A percentile compares a stretch with the other conserved stretches of the same genome.
phyloP scores from a whole-genome alignment of 2,329 filamentous ascomycete genomes.

The Pseudogymnoascus sp. region DNA sequence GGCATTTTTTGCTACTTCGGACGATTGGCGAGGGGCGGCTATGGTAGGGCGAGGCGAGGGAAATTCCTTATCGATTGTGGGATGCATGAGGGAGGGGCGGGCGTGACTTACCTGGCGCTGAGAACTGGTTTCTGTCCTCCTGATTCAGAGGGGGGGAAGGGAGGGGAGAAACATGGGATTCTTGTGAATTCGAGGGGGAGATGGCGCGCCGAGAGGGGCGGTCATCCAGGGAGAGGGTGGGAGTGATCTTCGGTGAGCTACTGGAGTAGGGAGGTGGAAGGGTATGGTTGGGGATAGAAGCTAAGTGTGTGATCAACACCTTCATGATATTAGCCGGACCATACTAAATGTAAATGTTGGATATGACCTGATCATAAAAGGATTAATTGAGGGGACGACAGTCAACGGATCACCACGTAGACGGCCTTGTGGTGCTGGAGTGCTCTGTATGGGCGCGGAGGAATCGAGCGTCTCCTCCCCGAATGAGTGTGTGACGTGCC shows the following conservation, averaged over 20 bases:
- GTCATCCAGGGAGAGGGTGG: not conserved
- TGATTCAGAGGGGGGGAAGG: not conserved
- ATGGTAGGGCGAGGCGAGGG: not conserved
- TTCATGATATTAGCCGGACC: constrained; percentile 2
- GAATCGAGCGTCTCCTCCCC: not conserved
- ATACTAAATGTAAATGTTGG: not conserved
- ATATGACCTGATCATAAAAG: not conserved
- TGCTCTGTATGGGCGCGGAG: not conserved
- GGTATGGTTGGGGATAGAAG: not conserved
- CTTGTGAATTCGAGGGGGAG: not conserved
- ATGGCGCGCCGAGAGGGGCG: not conserved
- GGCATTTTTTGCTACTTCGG: not conserved
- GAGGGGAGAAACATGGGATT: not conserved
- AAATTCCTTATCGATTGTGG: constrained; percentile 1
- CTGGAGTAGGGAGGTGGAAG: not conserved
- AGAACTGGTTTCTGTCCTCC: not conserved
- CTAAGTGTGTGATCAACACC: not conserved
- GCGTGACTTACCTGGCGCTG: not conserved
- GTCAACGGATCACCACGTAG: not conserved
- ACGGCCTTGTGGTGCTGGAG: not conserved
- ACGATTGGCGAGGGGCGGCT: constrained; percentile 2
- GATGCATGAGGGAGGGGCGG: not conserved
- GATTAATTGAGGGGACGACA: constrained; percentile 1
- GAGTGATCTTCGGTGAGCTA: not conserved
- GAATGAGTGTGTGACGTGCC: not conserved